phyloP scores from a whole-genome alignment of 768 basidiomycete species.

The Floccularia luteovirens region DNA sequence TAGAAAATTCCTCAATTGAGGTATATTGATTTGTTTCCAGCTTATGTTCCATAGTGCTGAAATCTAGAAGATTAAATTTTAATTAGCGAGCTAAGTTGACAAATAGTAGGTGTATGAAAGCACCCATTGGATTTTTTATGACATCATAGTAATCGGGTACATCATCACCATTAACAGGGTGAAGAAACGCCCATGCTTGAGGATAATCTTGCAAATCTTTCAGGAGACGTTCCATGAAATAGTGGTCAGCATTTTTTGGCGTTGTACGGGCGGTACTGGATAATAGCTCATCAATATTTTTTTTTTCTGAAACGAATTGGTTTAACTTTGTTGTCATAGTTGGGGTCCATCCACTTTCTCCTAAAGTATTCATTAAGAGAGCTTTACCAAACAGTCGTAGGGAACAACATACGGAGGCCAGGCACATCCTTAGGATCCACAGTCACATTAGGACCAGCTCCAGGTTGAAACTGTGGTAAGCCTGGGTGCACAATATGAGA shows the following conservation, averaged over 20 bases:
- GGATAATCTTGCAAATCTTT: constrained; percentile 73
- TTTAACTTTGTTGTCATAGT: constrained; percentile 70
- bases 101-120: background rate
- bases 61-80: constrained; percentile 61
- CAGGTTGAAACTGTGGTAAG: constrained; percentile 64
- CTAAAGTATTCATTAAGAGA: constrained; percentile 26
- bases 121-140: constrained; percentile 90
- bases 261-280: constrained; percentile 24
- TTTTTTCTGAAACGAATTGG: background rate
- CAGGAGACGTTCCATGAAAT: constrained; percentile 69
- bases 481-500: constrained; percentile 86
- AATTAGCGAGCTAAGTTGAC: constrained; percentile 1
- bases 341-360: constrained; percentile 89
- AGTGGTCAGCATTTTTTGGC: constrained; percentile 46
- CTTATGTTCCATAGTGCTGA: constrained; percentile 83
- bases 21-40: constrained; percentile 83
- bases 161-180: constrained; percentile 72
- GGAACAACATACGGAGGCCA: constrained; percentile 61
- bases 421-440: constrained; percentile 79
- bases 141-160: constrained; percentile 89
- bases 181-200: constrained; percentile 80
- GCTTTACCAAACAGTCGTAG: constrained; percentile 3
- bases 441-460: constrained; percentile 37
- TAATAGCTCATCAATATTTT: background rate
- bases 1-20: constrained; percentile 63